Base-by-base conservation (phyloP, 2,329 filamentous ascomycete species). In the Xylariales sp. region DNA sequence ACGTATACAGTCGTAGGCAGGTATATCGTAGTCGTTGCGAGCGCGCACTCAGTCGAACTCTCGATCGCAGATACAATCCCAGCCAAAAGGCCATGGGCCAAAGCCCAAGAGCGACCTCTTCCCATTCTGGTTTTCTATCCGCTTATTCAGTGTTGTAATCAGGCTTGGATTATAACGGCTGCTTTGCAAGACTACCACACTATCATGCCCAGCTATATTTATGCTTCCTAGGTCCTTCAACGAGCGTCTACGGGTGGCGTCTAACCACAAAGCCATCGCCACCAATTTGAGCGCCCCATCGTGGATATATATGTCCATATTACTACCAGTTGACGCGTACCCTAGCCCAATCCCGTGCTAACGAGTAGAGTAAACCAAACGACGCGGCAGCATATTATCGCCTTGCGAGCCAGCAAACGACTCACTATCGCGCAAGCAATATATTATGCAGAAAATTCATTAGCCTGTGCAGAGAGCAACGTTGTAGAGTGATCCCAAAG, bases 1-100 rank as follows among this genome's bases (percentile, higher is more conserved):
- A 71, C 69, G 39, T 76, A 76, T 34, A 76, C 64, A 3, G 74
- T 76, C 8, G 69, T 76, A 50, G 74, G 71, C 52, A 71, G n/a
- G 53, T 70, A 75, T 36, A 76, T 55, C 23, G 75, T 77, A 53
- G 72, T 76, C 12, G 73, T 75, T 49, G 65, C 54, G n/a, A 70
- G 55, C 28, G 67, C 58, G 46, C 73, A 75, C 4, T 73, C 69
- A 5, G 61, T 65, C 16, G 64, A 65, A 45, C 63, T 58, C 58
- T 65, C 68, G 50, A 73, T 49, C 18, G 71, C 72, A 57, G 59
- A 71, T 49, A 57, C 73, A 3, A 62, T 56, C 18, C 62, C 62
- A 49, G 59, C 67, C 5, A 75, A 52, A 52, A 75, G 61, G 52
- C 64, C 64, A 55, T 72, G 70, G 68, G 69, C 66, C 49, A 75